These are phyloP conservation scores for Candida verbasci DNA, from an alignment of 805 yeast genomes.

Conservation along the genomic window DNA sequence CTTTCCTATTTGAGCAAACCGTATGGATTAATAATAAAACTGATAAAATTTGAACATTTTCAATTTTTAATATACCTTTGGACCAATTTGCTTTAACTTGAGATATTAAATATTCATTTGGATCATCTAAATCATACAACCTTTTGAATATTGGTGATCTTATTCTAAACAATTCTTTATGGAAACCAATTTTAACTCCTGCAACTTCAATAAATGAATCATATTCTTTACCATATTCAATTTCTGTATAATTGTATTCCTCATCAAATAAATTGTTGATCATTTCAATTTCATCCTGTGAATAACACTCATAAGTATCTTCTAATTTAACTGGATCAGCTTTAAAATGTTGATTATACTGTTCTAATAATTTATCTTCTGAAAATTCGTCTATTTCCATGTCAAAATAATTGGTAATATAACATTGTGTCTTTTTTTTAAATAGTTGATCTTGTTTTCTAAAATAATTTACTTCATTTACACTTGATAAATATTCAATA, in stretches of 20 bases:
- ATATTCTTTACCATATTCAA: constrained; percentile 22
- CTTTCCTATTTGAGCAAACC: constrained; percentile 44
- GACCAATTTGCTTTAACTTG: constrained; percentile 22
- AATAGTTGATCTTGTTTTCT: constrained; percentile 42
- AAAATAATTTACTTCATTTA: constrained; percentile 25
- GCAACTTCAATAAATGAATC: constrained; percentile 31
- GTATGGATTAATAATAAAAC: constrained; percentile 39
- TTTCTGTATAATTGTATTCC: constrained; percentile 2
- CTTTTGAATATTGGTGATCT: constrained; percentile 26
- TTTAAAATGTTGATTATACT: constrained; percentile 10
- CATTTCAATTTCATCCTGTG: constrained; percentile 3
- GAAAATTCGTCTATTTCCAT: constrained; percentile 16
- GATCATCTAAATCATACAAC: constrained; percentile 17
- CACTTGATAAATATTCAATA: constrained; percentile 51
- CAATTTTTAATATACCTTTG: constrained; percentile 14
- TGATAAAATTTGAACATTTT: constrained; percentile 29
- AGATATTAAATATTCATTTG: constrained; percentile 18
- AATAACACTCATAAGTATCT: constrained; percentile 14
- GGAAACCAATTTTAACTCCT: constrained; percentile 29
- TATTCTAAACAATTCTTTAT: constrained; percentile 24
- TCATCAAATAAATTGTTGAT: constrained; percentile 9
- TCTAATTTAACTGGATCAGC: constrained; percentile 5
- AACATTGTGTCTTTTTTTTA: constrained; percentile 22
- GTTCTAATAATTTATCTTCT: constrained; percentile 13
- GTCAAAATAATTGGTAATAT: constrained; percentile 25